Conservation (phyloP, 2,329 filamentous ascomycete genomes). For the Fusarium circinatum region DNA sequence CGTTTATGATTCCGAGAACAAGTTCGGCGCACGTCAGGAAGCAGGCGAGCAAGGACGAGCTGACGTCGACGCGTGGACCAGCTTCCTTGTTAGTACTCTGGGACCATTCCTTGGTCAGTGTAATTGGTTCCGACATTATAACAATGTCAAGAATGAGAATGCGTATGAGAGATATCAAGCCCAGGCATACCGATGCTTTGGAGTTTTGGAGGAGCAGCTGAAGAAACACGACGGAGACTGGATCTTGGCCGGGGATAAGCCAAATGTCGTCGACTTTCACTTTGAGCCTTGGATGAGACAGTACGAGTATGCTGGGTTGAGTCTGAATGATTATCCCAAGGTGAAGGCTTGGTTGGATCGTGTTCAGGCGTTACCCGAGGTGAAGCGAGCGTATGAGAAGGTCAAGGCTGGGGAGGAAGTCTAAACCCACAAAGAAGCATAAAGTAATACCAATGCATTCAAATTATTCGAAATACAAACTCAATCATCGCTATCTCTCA, state of each 20-base stretch:
- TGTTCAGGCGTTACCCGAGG: background rate
- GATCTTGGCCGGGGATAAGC: constrained; percentile 2
- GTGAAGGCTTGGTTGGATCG: constrained; percentile 18
- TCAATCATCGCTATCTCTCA: no score
- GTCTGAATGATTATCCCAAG: background rate
- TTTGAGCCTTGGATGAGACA: constrained; percentile 23
- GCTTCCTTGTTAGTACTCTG: constrained; percentile 16
- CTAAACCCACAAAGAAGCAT: no score
- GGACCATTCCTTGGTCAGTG: constrained; percentile 18
- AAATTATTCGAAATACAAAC: no score
- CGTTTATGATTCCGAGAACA: constrained; percentile 32
- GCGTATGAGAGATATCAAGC: constrained; percentile 12
- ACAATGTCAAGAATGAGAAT: constrained; percentile 13
- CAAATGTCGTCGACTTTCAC: constrained; percentile 23
- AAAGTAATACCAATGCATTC: no score
- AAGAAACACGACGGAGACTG: constrained; percentile 11
- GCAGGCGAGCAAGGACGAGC: constrained; percentile 10
- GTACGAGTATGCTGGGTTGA: background rate
- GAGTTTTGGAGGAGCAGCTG: constrained; percentile 16
- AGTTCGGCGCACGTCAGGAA: constrained; percentile 1
- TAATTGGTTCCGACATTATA: constrained; percentile 22
- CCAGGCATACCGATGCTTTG: background rate
- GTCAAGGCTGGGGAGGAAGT: constrained; percentile 14
- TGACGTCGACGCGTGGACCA: constrained; percentile 17
- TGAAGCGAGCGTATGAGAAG: constrained; percentile 11